Evolutionary conservation across 2,329 filamentous ascomycete genomes (phyloP).

Genomic region (Paecilomyces niveus): DNA sequence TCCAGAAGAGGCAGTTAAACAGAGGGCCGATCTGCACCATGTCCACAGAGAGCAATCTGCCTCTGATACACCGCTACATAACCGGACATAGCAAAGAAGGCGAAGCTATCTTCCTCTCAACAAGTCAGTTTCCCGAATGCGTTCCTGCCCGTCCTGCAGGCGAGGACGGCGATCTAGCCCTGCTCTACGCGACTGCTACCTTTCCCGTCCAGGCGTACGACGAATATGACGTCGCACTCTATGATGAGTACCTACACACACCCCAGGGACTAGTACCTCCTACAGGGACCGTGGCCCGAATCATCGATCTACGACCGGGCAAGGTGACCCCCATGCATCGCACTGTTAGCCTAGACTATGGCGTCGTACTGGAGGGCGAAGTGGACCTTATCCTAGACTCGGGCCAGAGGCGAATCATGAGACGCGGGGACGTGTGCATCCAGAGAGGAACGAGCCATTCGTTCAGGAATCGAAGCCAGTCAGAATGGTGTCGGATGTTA

Average conservation of each 20-base stretch:
- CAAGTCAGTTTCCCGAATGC: conserved; percentile 25
- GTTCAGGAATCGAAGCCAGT: conserved; percentile 17
- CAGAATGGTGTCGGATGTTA: conserved; percentile 22
- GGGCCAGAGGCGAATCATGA: conserved; percentile 23
- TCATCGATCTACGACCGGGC: conserved; percentile 28
- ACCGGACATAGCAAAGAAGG: conserved; percentile 31
- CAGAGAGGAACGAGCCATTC: conserved; percentile 27
- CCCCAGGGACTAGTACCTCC: conserved; percentile 25
- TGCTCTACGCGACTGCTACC: conserved; percentile 21
- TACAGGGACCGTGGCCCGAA: conserved; percentile 24
- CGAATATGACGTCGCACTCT: conserved; percentile 25
- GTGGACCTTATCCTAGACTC: conserved; percentile 30
- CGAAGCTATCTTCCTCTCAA: conserved; percentile 28
- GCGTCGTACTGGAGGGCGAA: conserved; percentile 30
- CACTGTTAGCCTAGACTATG: conserved; percentile 31
- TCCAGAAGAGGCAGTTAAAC: not conserved
- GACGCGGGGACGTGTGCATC: conserved; percentile 28
- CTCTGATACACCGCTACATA: conserved; percentile 29
- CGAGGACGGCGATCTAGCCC: conserved; percentile 23
- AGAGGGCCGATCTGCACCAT: conserved; percentile 3
- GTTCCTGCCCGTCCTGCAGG: conserved; percentile 20
- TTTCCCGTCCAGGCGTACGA: conserved; percentile 20
- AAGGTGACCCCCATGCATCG: conserved; percentile 29
- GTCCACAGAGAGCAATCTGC: conserved; percentile 18
- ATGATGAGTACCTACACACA: conserved; percentile 25